These are phyloP conservation scores for Aspergillus carbonarius DNA, from an alignment of 2,329 filamentous ascomycete species.

Conservation along the genomic window DNA sequence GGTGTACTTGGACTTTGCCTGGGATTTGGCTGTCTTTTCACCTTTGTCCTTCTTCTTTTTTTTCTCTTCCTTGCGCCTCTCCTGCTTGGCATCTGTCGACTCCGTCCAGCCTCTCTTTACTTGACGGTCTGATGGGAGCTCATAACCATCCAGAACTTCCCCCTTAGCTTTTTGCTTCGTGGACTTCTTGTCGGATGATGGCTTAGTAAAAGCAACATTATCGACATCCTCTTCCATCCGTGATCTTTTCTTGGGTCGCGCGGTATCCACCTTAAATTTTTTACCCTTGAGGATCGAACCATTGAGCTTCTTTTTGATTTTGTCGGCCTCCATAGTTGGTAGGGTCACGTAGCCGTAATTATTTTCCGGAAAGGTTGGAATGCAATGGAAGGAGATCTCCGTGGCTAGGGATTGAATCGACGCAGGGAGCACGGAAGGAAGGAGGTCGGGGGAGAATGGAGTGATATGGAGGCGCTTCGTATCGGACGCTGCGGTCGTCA, in stretches of 20 bases:
- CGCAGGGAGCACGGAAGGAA: constrained; percentile 69
- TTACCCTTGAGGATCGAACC: constrained; percentile 78
- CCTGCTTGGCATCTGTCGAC: constrained; percentile 50
- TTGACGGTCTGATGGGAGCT: constrained; percentile 70
- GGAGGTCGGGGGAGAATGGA: constrained; percentile 73
- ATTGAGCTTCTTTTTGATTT: constrained; percentile 85
- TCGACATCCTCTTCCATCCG: constrained; percentile 35
- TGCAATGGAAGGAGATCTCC: constrained; percentile 81
- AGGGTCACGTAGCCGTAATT: constrained; percentile 89
- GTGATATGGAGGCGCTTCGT: constrained; percentile 75
- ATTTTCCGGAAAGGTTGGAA: constrained; percentile 86
- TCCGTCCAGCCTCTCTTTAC: constrained; percentile 91
- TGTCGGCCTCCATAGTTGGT: constrained; percentile 78
- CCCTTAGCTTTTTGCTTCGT: constrained; percentile 53
- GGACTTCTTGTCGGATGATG: constrained; percentile 33
- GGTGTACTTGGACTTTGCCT: constrained; percentile 73
- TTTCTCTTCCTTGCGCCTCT: constrained; percentile 47
- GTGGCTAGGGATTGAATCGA: constrained; percentile 65
- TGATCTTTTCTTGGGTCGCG: constrained; percentile 63
- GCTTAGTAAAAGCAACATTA: constrained; percentile 17
- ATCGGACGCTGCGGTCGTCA: constrained; percentile 19
- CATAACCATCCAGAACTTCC: constrained; percentile 64
- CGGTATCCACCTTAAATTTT: constrained; percentile 82
- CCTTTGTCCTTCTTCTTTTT: constrained; percentile 54
- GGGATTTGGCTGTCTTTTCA: constrained; percentile 57